These are phyloP conservation scores for Bondarzewia mesenterica DNA, from an alignment of 1,284 basidiomycete species.

Conservation along the genomic window DNA sequence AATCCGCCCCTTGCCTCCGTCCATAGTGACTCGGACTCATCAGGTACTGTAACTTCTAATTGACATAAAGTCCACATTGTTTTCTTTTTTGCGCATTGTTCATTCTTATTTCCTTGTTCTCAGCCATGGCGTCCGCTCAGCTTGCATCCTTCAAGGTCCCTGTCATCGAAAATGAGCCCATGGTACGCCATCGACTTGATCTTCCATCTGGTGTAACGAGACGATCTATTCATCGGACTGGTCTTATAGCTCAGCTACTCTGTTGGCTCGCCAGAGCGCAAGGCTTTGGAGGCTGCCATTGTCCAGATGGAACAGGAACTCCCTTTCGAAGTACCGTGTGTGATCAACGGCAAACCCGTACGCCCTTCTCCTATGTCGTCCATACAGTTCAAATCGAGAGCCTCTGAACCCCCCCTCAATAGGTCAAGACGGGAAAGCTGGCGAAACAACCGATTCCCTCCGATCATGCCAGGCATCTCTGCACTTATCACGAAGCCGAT, in stretches of 20 bases:
- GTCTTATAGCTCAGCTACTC: constrained; percentile 48
- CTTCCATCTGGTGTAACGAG: neutral
- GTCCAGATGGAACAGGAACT: constrained; percentile 74
- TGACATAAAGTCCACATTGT: no score
- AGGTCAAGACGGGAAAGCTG: constrained; percentile 82
- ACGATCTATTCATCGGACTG: neutral
- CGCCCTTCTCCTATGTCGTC: constrained; percentile 19
- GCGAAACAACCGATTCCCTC: constrained; percentile 79
- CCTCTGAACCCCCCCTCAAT: constrained; percentile 2
- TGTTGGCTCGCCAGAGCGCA: constrained; percentile 75
- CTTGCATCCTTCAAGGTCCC: constrained; percentile 82
- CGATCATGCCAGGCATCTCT: constrained; percentile 76
- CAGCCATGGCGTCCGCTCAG: constrained; percentile 38
- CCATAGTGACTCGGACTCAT: no score
- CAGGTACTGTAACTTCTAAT: neutral
- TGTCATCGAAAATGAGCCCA: constrained; percentile 82
- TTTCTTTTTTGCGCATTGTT: neutral
- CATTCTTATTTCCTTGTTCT: neutral
- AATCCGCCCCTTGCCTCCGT: no score
- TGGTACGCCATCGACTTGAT: constrained; percentile 48
- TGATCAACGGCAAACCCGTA: constrained; percentile 88
- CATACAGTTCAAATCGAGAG: neutral
- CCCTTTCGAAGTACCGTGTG: constrained; percentile 88
- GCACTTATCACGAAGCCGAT: constrained; percentile 87
- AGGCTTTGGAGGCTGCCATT: constrained; percentile 69